Evolutionary conservation across 2,329 filamentous ascomycete genomes (phyloP).

Genomic region (Sclerotinia glacialis): DNA sequence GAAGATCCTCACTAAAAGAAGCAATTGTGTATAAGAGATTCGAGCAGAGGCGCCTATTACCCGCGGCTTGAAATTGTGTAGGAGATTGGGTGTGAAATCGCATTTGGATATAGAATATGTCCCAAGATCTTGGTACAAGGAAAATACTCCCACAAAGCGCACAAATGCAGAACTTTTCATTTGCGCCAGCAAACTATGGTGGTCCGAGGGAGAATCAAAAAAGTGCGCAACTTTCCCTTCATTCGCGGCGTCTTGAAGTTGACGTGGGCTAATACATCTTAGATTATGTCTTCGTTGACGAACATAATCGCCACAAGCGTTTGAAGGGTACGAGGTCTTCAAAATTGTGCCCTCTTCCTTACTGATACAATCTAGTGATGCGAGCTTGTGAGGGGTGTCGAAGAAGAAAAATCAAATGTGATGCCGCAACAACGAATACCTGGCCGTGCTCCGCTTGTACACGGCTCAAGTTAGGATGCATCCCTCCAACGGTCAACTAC

Average conservation of each 20-base stretch:
- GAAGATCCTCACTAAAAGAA: not conserved
- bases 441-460: conserved; percentile 97
- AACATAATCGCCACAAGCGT: conserved; percentile 96
- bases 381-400: conserved; percentile 94
- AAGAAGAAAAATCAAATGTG: conserved; percentile 95
- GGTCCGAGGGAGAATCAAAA: conserved; percentile 75
- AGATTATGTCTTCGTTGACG: conserved; percentile 99
- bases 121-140: conserved; percentile 59
- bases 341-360: not conserved
- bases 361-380: conserved; percentile 67
- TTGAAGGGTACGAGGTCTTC: conserved; percentile 69
- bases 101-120: conserved; percentile 47
- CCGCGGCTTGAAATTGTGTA: not conserved
- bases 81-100: not conserved
- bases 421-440: conserved; percentile 92
- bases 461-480: conserved; percentile 86
- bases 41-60: not conserved
- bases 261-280: conserved; percentile 38
- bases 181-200: conserved; percentile 63
- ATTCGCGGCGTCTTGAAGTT: conserved; percentile 3
- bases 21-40: not conserved
- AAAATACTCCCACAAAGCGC: conserved; percentile 64
- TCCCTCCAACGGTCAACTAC: conserved; percentile 60
- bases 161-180: conserved; percentile 73
- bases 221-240: conserved; percentile 57